These are phyloP conservation scores for Aspergillus conjunctus DNA, from an alignment of 495 filamentous ascomycete species.

Conservation along the genomic window DNA sequence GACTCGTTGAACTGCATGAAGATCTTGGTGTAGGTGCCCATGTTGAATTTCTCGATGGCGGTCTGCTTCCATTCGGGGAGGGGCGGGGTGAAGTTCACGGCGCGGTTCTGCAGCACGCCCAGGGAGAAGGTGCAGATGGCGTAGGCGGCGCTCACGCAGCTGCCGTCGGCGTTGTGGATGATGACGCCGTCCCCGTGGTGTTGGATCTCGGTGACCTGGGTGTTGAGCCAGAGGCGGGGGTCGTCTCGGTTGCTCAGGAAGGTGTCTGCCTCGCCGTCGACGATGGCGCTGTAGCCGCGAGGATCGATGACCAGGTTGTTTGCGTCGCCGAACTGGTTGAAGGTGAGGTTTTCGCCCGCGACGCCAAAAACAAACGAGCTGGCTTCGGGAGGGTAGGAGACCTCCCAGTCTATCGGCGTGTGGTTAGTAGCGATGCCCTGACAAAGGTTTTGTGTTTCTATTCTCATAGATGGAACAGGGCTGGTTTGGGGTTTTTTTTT, in stretches of 20 bases:
- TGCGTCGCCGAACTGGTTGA: slow-evolving; percentile 53
- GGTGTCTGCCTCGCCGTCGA: slow-evolving; percentile 62
- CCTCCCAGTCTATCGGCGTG: slow-evolving; percentile 55
- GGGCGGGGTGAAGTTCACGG: slow-evolving; percentile 60
- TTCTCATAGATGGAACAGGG: background rate
- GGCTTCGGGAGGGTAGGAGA: slow-evolving; percentile 49
- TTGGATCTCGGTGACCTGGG: slow-evolving; percentile 59
- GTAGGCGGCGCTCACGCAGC: slow-evolving; percentile 63
- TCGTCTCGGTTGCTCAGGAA: slow-evolving; percentile 57
- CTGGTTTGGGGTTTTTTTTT: background rate
- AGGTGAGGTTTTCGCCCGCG: slow-evolving; percentile 50
- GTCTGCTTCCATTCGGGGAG: slow-evolving; percentile 69
- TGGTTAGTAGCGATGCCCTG: background rate
- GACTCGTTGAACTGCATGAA: slow-evolving; percentile 72
- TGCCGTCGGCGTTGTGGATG: slow-evolving; percentile 56
- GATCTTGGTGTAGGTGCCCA: slow-evolving; percentile 80
- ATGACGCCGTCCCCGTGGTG: slow-evolving; percentile 58
- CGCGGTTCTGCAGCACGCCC: slow-evolving; percentile 68
- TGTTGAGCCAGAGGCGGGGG: slow-evolving; percentile 60
- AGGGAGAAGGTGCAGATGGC: slow-evolving; percentile 63
- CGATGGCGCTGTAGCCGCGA: slow-evolving; percentile 65
- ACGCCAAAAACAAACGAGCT: slow-evolving; percentile 49
- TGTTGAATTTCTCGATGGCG: slow-evolving; percentile 65
- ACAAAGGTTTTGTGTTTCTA: background rate
- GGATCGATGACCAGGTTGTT: slow-evolving; percentile 72